Evolutionary conservation across 768 basidiomycete genomes (phyloP).

Genomic region (Kwoniella newhampshirensis): DNA sequence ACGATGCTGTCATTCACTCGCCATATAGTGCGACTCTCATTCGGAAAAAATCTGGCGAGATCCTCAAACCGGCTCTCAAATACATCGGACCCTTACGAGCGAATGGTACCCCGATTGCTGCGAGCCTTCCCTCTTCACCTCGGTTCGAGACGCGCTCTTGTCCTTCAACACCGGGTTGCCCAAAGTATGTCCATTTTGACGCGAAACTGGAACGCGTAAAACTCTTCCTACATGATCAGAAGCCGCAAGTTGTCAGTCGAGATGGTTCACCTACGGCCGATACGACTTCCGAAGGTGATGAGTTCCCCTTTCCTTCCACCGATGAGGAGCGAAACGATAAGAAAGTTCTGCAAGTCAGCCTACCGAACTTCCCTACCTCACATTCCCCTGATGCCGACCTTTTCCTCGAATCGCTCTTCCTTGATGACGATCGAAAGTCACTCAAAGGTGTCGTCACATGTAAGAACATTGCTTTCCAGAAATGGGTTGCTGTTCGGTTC

Average conservation of each 20-base stretch:
- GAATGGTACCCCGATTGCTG: conserved; percentile 56
- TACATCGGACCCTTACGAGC: conserved; percentile 57
- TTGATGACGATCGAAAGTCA: conserved; percentile 56
- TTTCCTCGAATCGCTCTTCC: conserved; percentile 55
- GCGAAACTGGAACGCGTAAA: conserved; percentile 88
- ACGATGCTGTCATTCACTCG: conserved; percentile 35
- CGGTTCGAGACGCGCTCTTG: conserved; percentile 61
- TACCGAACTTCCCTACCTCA: conserved; percentile 67
- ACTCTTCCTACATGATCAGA: conserved; percentile 90
- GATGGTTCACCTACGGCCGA: conserved; percentile 79
- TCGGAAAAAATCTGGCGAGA: conserved; percentile 91
- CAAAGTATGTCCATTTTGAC: conserved; percentile 91
- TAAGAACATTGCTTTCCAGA: conserved; percentile 81
- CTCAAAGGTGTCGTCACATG: conserved; percentile 76
- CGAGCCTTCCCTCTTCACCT: conserved; percentile 21
- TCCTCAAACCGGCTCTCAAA: conserved; percentile 88
- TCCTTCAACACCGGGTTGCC: conserved; percentile 70
- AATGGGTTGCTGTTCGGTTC: conserved; percentile 83
- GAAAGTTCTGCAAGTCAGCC: conserved; percentile 58
- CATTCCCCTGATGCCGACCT: conserved; percentile 52
- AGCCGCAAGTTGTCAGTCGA: conserved; percentile 87
- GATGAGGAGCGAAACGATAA: conserved; percentile 48
- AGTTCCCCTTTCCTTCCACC: conserved; percentile 54
- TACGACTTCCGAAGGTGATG: conserved; percentile 57
- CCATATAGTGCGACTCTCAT: conserved; percentile 57